Percentiles rank a stretch among this genome's conserved stretches.
phyloP scores from a whole-genome alignment of 108 stramenopile genomes.

The Fragilariopsis cylindrus region DNA sequence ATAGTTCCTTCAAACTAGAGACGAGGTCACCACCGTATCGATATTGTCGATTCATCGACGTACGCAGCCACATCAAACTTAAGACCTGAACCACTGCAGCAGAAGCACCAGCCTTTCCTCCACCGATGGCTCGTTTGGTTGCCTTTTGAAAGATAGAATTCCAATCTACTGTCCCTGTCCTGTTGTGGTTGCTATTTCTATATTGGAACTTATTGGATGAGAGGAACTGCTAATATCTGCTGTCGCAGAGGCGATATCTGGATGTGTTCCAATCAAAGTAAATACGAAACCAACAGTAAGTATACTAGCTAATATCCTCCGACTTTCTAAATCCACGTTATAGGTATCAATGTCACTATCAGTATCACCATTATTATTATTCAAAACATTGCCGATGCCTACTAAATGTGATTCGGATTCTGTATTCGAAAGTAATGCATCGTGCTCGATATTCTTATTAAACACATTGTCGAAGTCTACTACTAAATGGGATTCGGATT shows the following conservation, averaged over 20 bases:
- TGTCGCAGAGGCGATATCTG: neutral
- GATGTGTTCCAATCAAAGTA: neutral
- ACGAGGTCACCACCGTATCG: conserved; percentile 72
- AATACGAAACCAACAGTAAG: neutral
- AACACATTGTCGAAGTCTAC: no score
- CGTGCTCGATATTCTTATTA: no score
- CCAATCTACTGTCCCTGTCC: conserved; percentile 41
- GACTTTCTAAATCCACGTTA: neutral
- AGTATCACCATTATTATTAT: no score
- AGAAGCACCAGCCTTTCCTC: conserved; percentile 89
- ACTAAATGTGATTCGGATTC: no score
- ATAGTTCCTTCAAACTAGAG: conserved; percentile 68
- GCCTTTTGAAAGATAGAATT: conserved; percentile 56
- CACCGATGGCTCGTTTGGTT: conserved; percentile 74
- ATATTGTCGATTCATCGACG: conserved; percentile 90
- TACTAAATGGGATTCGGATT: no score
- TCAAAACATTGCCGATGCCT: no score
- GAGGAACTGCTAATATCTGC: neutral
- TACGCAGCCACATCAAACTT: conserved; percentile 98
- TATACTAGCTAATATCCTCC: neutral
- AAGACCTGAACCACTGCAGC: conserved; percentile 89
- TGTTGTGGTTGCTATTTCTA: neutral
- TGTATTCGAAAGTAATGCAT: no score
- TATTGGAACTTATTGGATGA: neutral
- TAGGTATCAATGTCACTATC: neutral